These are phyloP conservation scores for Vicia sativa DNA, from an alignment of 306 rosid genomes.

Conservation along the genomic window DNA sequence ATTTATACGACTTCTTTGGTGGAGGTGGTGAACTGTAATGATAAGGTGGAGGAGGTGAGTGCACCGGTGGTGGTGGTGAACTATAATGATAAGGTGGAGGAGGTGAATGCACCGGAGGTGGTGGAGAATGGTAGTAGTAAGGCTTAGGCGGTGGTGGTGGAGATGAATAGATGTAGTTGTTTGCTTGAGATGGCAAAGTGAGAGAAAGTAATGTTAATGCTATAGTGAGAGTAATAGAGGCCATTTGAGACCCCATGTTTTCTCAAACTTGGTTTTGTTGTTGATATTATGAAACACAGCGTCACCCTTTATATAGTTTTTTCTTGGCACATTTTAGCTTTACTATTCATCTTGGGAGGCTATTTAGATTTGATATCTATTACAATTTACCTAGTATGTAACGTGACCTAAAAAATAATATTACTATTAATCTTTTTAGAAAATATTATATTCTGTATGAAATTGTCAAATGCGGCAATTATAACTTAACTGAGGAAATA, in stretches of 20 bases:
- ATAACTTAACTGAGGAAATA: too few relatives aligned
- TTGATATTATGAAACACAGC: constrained; percentile 7
- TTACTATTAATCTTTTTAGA: background rate
- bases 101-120: constrained; percentile 35
- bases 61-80: constrained; percentile 31
- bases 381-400: background rate
- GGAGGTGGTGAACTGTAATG: background rate
- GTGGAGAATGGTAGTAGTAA: constrained; percentile 14
- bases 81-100: constrained; percentile 30
- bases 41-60: background rate
- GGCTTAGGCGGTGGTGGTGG: constrained; percentile 42
- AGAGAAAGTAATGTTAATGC: constrained; percentile 48
- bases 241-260: constrained; percentile 52
- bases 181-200: constrained; percentile 28
- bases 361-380: background rate
- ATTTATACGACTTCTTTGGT: constrained; percentile 18
- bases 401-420: background rate
- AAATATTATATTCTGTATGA: too few relatives aligned
- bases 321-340: constrained; percentile 34
- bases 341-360: constrained; percentile 30
- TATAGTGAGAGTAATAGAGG: constrained; percentile 46
- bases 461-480: too few relatives aligned
- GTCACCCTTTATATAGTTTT: constrained; percentile 55
- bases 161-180: constrained; percentile 50
- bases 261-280: constrained; percentile 36